phyloP scores from a whole-genome alignment of 2,329 filamentous ascomycete genomes.

The Clonostachys rosea region DNA sequence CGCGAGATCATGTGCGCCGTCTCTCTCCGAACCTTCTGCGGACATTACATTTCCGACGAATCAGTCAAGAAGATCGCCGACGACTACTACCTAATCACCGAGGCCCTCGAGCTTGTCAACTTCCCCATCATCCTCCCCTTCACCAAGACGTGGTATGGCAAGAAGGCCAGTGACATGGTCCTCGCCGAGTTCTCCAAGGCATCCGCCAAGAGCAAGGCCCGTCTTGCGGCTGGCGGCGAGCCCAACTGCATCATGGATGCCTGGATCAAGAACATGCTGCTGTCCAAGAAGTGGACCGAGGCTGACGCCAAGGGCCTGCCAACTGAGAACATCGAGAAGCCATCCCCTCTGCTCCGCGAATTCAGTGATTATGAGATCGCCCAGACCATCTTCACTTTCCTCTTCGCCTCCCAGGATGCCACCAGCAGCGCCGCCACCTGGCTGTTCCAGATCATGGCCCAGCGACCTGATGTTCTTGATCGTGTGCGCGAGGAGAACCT shows the following conservation, averaged over 20 bases:
- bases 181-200: slow-evolving; percentile 86
- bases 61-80: slow-evolving; percentile 91
- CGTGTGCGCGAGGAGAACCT: slow-evolving; percentile 91
- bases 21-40: slow-evolving; percentile 94
- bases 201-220: slow-evolving; percentile 86
- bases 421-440: slow-evolving; percentile 91
- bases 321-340: slow-evolving; percentile 73
- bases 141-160: slow-evolving; percentile 96
- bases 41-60: slow-evolving; percentile 89
- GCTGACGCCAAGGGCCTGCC: slow-evolving; percentile 68
- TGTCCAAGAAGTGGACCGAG: slow-evolving; percentile 77
- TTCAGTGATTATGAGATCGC: slow-evolving; percentile 90
- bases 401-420: slow-evolving; percentile 96
- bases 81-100: slow-evolving; percentile 96
- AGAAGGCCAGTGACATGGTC: slow-evolving; percentile 92
- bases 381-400: slow-evolving; percentile 91
- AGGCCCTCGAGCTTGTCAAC: slow-evolving; percentile 94
- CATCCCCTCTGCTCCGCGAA: slow-evolving; percentile 73
- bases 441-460: slow-evolving; percentile 91
- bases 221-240: slow-evolving; percentile 84
- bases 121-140: slow-evolving; percentile 95
- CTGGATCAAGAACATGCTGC: slow-evolving; percentile 86
- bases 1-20: slow-evolving; percentile 93
- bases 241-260: slow-evolving; percentile 91
- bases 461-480: slow-evolving; percentile 87